A percentile compares a stretch with the other conserved stretches of the same genome.
Conservation (phyloP, 1,284 basidiomycete genomes). For the Athelia sp. region DNA sequence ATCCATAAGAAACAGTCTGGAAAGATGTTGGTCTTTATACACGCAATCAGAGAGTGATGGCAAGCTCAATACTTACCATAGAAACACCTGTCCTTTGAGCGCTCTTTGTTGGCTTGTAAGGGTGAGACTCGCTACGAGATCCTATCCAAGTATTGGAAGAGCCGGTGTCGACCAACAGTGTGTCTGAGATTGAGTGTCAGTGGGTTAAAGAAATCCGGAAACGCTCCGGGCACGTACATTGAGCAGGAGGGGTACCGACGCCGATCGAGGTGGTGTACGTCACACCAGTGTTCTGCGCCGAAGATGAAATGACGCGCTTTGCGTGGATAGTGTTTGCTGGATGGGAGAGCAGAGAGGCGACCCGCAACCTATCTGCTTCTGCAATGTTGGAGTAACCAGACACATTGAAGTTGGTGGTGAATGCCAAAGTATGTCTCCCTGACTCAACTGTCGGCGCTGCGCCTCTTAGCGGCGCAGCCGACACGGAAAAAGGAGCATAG, state of each 20-base stretch:
- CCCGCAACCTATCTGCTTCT: background rate
- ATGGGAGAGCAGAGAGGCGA: background rate
- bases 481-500: background rate
- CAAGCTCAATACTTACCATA: conserved; percentile 23
- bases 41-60: background rate
- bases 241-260: conserved; percentile 36
- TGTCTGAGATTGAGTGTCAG: conserved; percentile 9
- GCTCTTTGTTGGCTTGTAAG: conserved; percentile 33
- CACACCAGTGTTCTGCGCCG: background rate
- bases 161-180: conserved; percentile 23
- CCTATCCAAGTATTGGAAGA: conserved; percentile 34
- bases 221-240: conserved; percentile 23
- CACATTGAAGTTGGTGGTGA: background rate
- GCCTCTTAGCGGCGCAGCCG: background rate
- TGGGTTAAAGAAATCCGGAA: background rate
- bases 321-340: background rate
- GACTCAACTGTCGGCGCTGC: background rate
- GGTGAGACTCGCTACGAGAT: conserved; percentile 15
- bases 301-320: background rate
- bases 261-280: conserved; percentile 16
- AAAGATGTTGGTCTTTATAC: background rate
- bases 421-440: background rate
- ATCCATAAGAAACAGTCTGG: conserved; percentile 48
- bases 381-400: background rate
- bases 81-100: conserved; percentile 24